phyloP scores from a whole-genome alignment of 2,329 filamentous ascomycete genomes.

The Apiospora koreana region DNA sequence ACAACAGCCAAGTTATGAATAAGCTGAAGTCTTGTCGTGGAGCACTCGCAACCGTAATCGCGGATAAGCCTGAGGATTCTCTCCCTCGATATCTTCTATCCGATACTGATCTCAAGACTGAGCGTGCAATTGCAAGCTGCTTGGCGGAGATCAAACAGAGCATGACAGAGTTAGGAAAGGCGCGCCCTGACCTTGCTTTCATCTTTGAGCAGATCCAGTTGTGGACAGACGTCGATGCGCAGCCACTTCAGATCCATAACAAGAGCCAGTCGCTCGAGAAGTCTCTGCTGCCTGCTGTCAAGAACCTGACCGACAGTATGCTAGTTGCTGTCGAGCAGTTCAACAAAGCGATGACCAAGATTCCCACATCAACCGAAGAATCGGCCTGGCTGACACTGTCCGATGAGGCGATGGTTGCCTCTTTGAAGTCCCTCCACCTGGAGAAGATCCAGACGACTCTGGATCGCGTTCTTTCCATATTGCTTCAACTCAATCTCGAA shows the following conservation, averaged over 20 bases:
- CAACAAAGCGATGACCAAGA: constrained; percentile 53
- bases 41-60: constrained; percentile 45
- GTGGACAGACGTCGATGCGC: constrained; percentile 55
- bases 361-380: constrained; percentile 63
- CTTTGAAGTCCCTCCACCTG: constrained; percentile 61
- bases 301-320: constrained; percentile 70
- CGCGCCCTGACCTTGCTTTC: constrained; percentile 63
- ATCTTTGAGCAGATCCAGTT: constrained; percentile 64
- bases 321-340: constrained; percentile 79
- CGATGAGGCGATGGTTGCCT: constrained; percentile 51
- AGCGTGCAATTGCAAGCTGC: constrained; percentile 41
- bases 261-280: constrained; percentile 33
- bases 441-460: constrained; percentile 51
- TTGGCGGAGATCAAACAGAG: constrained; percentile 43
- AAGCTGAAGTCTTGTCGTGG: constrained; percentile 52
- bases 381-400: constrained; percentile 62
- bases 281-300: constrained; percentile 57
- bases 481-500: constrained; percentile 39
- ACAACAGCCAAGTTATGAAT: constrained; percentile 46
- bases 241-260: constrained; percentile 17
- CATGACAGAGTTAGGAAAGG: constrained; percentile 25
- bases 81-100: constrained; percentile 56
- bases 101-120: constrained; percentile 33
- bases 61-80: constrained; percentile 40
- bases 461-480: constrained; percentile 23